Base-by-base conservation (phyloP, 257 asterid species). In the Rauvolfia tetraphylla region DNA sequence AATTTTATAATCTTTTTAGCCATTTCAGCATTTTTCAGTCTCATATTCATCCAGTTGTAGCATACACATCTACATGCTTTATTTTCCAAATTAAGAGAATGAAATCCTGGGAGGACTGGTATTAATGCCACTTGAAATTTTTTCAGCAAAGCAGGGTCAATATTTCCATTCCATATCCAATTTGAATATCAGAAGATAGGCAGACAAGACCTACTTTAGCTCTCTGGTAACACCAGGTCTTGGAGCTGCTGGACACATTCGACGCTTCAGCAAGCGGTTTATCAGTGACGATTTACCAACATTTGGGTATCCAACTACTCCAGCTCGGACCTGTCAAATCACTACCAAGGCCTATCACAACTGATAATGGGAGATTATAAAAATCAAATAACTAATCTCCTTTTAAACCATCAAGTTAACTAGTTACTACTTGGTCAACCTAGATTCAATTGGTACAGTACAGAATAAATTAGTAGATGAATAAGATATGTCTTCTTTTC, bases 241-340 rank as follows among this genome's bases (percentile, higher is more conserved):
- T 83, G 97, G 96, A 85, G 99, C 98, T 62, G 99, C 98, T 69
- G 96, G 86, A 85, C 99, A 92, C 96, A 91, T 92, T 66, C 99
- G 91, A 70, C 97, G 98, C 85, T 92, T 95, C 72, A 91, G 91
- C 90, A 95, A 78, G 42, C 99, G 96, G 82, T 95, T 95, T 85
- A 95, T 91, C 79, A 95, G 77, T 77, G 99, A 95, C 59, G 99
- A 95, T 90, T 95, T 93, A 51, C 97, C 97, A 83, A 93, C 98
- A 87, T 95, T 91, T 41, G 98, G 99, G 86, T 93, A 95, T 69
- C 98, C 98, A 7, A 95, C 89, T 77, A 93, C 87, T 81, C 99
- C 98, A 83, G 98, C 98, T 74, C 99, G 93, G 77, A 95, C 92
- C 98, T 95, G 88, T 67, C 73, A 81, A 72, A 68, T 78, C 46